Percentiles rank a stretch among this genome's conserved stretches.
These are phyloP conservation scores for Hypoxylon sp. DNA, from an alignment of 2,329 filamentous ascomycete species.

Conservation along the genomic window DNA sequence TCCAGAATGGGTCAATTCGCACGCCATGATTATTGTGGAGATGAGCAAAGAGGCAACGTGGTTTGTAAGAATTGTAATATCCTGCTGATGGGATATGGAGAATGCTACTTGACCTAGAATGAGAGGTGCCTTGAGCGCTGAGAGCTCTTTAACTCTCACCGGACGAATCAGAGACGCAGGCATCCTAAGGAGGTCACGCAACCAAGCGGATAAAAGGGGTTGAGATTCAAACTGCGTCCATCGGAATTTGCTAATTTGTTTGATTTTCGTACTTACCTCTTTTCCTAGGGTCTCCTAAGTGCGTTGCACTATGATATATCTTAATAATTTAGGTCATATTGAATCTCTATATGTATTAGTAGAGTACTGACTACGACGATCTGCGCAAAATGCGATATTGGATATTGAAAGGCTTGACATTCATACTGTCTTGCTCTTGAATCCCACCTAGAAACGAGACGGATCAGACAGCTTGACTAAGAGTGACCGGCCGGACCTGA, in stretches of 20 bases:
- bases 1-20: conserved; percentile 5
- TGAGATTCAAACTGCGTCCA: background rate
- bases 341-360: conserved; percentile 7
- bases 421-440: conserved; percentile 18
- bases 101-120: conserved; percentile 1
- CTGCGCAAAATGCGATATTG: background rate
- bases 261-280: conserved; percentile 11
- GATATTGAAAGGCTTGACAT: conserved; percentile 9
- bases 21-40: background rate
- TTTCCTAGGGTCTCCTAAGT: background rate
- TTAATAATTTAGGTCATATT: background rate
- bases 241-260: background rate
- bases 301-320: conserved; percentile 2
- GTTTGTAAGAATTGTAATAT: conserved; percentile 22
- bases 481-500: background rate
- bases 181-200: background rate
- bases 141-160: background rate
- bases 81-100: background rate
- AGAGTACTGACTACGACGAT: conserved; percentile 11
- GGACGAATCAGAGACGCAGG: background rate
- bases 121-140: background rate
- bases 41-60: background rate
- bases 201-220: background rate
- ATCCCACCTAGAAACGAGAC: background rate
- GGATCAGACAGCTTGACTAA: conserved; percentile 1